Evolutionary conservation across 441 rosid species (phyloP).

Genomic region (Adansonia rubrostipa): DNA sequence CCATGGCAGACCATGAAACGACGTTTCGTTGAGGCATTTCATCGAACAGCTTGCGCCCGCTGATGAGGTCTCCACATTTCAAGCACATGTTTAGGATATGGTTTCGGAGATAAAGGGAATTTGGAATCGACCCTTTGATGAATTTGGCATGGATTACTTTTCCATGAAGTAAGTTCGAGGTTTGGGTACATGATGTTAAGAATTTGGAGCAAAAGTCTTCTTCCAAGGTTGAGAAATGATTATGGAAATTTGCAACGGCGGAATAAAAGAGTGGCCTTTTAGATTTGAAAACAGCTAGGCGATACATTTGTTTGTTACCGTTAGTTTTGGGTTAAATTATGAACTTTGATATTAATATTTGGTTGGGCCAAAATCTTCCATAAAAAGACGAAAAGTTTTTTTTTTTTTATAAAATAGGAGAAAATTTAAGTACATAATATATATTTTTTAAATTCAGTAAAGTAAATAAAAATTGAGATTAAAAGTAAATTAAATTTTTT

Average conservation of each 20-base stretch:
- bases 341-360: background rate
- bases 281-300: conserved; percentile 15
- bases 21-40: conserved; percentile 45
- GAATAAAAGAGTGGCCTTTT: background rate
- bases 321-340: background rate
- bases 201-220: conserved; percentile 34
- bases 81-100: conserved; percentile 42
- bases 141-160: conserved; percentile 46
- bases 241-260: background rate
- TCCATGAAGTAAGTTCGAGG: conserved; percentile 36
- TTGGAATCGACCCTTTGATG: conserved; percentile 35
- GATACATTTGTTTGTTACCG: background rate
- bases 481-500: too few species aligned
- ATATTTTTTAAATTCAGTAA: too few species aligned
- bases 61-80: conserved; percentile 33
- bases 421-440: too few species aligned
- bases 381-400: too few species aligned
- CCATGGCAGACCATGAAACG: conserved; percentile 45
- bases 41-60: conserved; percentile 39
- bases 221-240: conserved; percentile 23
- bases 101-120: conserved; percentile 40
- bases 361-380: too few species aligned
- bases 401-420: too few species aligned
- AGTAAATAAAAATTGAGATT: too few species aligned
- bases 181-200: conserved; percentile 37